Evolutionary conservation across 139 green algal species (phyloP).

Genomic region (Chlorella sp.): DNA sequence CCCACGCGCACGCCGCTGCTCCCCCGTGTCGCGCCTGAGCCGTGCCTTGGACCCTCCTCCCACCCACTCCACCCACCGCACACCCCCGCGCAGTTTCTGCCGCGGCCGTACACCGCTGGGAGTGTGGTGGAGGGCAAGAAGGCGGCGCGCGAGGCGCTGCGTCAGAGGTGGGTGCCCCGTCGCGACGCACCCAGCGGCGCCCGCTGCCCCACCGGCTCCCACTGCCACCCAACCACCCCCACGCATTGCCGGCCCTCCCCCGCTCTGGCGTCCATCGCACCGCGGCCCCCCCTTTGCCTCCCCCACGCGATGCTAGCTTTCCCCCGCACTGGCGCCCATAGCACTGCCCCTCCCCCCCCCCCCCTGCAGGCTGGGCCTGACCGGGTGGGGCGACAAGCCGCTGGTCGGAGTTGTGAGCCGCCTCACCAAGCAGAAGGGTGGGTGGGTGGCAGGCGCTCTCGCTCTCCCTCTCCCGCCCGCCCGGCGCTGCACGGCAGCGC

Average conservation of each 20-base stretch:
- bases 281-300: too few relatives aligned
- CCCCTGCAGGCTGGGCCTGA: slow-evolving; percentile 50
- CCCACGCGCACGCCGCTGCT: background rate
- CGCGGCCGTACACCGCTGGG: slow-evolving; percentile 51
- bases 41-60: background rate
- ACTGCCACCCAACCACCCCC: too few relatives aligned
- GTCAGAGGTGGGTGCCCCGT: slow-evolving; percentile 49
- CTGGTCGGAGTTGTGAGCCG: slow-evolving; percentile 80
- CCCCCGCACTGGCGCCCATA: too few relatives aligned
- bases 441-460: background rate
- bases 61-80: too few relatives aligned
- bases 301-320: too few relatives aligned
- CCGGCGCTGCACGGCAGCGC: background rate
- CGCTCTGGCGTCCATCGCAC: too few relatives aligned
- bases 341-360: background rate
- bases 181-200: too few relatives aligned
- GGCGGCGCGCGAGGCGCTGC: slow-evolving; percentile 64
- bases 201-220: too few relatives aligned
- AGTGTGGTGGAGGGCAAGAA: slow-evolving; percentile 64
- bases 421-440: slow-evolving; percentile 88
- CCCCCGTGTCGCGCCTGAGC: background rate
- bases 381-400: slow-evolving; percentile 70
- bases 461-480: background rate
- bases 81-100: slow-evolving; percentile 67
- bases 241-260: too few relatives aligned